Percentiles rank a stretch among this genome's conserved stretches.
Conservation (phyloP, 345 rosid species). For the Conringia planisiliqua region DNA sequence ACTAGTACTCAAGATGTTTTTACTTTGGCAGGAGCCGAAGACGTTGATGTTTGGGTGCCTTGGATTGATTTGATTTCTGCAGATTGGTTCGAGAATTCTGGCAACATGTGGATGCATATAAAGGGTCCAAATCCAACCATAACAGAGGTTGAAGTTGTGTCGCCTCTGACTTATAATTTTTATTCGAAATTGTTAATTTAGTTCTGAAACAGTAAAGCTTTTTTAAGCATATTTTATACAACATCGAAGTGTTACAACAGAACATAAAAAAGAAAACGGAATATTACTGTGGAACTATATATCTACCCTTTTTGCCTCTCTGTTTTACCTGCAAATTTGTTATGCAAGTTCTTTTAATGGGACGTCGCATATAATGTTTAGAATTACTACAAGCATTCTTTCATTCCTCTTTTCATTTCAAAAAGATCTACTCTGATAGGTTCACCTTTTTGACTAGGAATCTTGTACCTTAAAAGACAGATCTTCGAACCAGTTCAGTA, state of each 20-base stretch:
- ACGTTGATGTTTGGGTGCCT: constrained; percentile 9
- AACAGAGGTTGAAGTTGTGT: neutral
- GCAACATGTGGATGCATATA: constrained; percentile 1
- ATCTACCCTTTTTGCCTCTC: neutral
- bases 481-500: neutral
- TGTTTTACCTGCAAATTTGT: neutral
- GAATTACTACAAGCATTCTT: neutral
- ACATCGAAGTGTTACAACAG: neutral
- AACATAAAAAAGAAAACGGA: neutral
- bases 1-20: neutral
- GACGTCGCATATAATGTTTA: neutral
- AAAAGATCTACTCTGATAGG: no score
- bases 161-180: neutral
- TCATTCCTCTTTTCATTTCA: neutral
- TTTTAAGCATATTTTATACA: neutral
- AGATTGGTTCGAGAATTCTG: neutral
- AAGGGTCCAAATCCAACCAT: neutral
- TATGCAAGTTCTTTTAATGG: neutral
- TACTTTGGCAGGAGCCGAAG: neutral
- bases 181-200: neutral
- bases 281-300: neutral
- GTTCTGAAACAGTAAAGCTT: neutral
- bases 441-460: no score
- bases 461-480: no score
- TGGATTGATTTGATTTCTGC: neutral